Base-by-base conservation (phyloP, 2,329 filamentous ascomycete genomes). In the Pseudonectria buxi region DNA sequence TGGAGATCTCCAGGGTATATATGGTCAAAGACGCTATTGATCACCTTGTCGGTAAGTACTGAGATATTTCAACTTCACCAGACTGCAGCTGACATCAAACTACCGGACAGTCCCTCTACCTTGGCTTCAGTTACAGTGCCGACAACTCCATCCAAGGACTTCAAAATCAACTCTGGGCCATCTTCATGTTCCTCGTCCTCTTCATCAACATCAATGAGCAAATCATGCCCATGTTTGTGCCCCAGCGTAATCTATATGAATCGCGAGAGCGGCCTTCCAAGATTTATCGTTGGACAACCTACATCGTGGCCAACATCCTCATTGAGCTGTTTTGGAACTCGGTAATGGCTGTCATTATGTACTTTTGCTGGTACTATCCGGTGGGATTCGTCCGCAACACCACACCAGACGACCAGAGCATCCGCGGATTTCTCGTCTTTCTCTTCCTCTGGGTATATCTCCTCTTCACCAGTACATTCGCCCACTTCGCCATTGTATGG, bases 151-250 rank as follows among this genome's bases (percentile, higher is more conserved):
- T 76, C 10, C 76, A 81, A 42, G 81, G 80, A 4, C 64, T 85
- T 3, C 78, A 83, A 48, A 81, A 83, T 53, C 75, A 81, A 30
- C 69, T 84, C 49, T 84, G 83, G 51, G 68, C 69, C 36, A 76
- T 82, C 30, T 85, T 85, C 58, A 79, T 83, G 76, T 62, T 80
- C 30, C 61, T 75, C 42, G 81, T 76, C n/a, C 76, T 84, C 51
- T 85, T 85, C 52, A 72, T 73, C 31, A 51, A 45, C 14, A 31
- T 81, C 24, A 69, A 72, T 4, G 71, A 79, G 40, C 75, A 80
- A 42, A 74, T 78, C n/a, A 83, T 83, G 78, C 79, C 80, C 4
- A 76, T 80, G 47, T 84, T 84, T 47, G 72, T 83, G 30, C 73
- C 74, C 0, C 79, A 83, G 48, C 74, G 81, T 22, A 65, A 72